Evolutionary conservation across 2,329 filamentous ascomycete species (phyloP).

Genomic region (Aspergillus latus): DNA sequence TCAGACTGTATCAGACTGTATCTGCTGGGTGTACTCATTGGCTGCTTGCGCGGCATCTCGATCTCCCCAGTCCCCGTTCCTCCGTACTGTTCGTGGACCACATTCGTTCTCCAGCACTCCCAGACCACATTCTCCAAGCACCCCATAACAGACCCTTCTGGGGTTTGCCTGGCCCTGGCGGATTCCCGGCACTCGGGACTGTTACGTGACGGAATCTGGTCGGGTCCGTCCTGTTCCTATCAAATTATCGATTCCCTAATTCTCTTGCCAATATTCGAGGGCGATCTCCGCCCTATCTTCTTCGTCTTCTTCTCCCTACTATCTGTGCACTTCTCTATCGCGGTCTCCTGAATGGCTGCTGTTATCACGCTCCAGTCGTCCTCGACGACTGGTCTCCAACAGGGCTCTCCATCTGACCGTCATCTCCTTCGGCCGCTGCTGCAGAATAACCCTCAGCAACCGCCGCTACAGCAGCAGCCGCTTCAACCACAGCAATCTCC

Average conservation of each 20-base stretch:
- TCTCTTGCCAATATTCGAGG: background rate
- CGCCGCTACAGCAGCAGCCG: constrained; percentile 23
- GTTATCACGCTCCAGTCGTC: constrained; percentile 44
- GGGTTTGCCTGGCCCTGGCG: constrained; percentile 16
- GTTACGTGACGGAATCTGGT: constrained; percentile 20
- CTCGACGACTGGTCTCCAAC: constrained; percentile 32
- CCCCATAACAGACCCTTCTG: constrained; percentile 10
- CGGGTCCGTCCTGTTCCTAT: constrained; percentile 10
- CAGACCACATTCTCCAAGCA: background rate
- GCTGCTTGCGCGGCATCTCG: constrained; percentile 4
- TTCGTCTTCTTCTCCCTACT: too few species aligned
- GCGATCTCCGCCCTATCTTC: constrained; percentile 12
- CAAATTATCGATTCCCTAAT: background rate
- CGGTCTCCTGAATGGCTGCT: constrained; percentile 34
- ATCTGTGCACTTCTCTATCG: constrained; percentile 12
- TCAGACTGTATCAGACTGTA: background rate
- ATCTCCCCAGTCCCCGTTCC: too few species aligned
- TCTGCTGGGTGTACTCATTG: constrained; percentile 14
- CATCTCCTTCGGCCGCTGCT: constrained; percentile 28
- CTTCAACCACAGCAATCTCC: constrained; percentile 26
- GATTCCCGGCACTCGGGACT: constrained; percentile 14
- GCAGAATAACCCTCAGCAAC: constrained; percentile 19
- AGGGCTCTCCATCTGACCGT: constrained; percentile 25
- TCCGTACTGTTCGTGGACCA: too few species aligned
- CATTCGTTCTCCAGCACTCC: background rate